Base-by-base conservation (phyloP, 1,139 yeast species). In the Scheffersomyces cryptocercus region DNA sequence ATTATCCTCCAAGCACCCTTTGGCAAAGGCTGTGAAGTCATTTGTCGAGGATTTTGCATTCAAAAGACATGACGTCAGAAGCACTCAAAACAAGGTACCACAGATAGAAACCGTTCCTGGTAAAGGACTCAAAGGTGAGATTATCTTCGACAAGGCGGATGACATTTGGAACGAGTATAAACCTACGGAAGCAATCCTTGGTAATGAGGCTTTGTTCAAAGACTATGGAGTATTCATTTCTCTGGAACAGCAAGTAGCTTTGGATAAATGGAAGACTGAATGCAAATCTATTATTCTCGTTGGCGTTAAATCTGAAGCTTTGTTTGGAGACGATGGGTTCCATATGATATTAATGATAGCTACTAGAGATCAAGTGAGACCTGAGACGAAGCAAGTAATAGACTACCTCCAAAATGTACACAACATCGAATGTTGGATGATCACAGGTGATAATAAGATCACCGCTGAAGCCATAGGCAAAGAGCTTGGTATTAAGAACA, bases 381-480 rank as follows among this genome's bases (percentile, higher is more conserved):
- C 77, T 0, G 95, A 86, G 56, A 73, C 91, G 2, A 69, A 68
- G 35, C 54, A 58, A 30, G 86, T 85, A 0, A 69, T 87, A 14
- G 54, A 64, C 12, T 66, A 62, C 24, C 65, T 87, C 8, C 70
- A 75, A 35, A 42, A 56, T 0, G 65, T 63, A 11, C 42, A 51
- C 3, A 73, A 75, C 1, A 77, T 85, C 29, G 77, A 79, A 16
- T 79, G 87, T 42, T 87, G 88, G 85, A 85, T 84, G 85, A 79
- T 77, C 28, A 75, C 80, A 3, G 95, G 95, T 14, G 95, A 87
- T 56, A 85, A 85, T 55, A 69, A 61, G 37, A 58, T 73, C 12
- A 85, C 95, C 0, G 95, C 95, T 1, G 68, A 70, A 35, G 83
- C 88, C 0, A 82, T 87, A 29, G 95, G 87, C 0, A 55, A 59